Conservation (phyloP, 2,329 filamentous ascomycete species). For the Phialophora expanda region DNA sequence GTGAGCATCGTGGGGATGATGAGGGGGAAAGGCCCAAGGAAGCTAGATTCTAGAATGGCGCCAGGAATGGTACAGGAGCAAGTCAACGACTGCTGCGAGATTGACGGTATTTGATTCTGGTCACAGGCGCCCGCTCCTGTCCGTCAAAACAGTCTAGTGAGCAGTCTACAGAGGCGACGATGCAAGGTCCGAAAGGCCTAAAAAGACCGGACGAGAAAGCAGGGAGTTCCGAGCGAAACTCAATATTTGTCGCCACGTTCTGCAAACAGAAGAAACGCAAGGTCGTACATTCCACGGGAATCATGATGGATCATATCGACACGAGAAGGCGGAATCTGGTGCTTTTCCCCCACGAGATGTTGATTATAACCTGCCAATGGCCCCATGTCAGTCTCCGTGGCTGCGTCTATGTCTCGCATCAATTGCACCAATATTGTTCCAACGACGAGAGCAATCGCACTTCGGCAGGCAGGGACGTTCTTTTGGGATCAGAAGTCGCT, state of each 20-base stretch:
- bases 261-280: not conserved
- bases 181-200: not conserved
- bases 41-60: not conserved
- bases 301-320: constrained; percentile 16
- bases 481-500: constrained; percentile 33
- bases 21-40: not conserved
- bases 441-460: constrained; percentile 3
- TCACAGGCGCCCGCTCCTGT: not conserved
- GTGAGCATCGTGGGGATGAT: not conserved
- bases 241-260: not conserved
- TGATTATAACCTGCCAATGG: constrained; percentile 34
- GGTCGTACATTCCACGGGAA: constrained; percentile 11
- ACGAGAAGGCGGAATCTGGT: constrained; percentile 3
- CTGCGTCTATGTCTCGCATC: constrained; percentile 21
- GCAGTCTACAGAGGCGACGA: not conserved
- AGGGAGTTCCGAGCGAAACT: not conserved
- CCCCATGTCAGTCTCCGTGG: constrained; percentile 32
- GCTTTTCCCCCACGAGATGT: constrained; percentile 13
- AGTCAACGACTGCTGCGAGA: not conserved
- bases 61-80: not conserved
- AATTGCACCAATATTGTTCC: constrained; percentile 12
- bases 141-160: not conserved
- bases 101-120: not conserved
- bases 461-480: constrained; percentile 36
- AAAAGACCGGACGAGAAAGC: not conserved